Conservation (phyloP, 345 rosid genomes). For the Rhizophora mangle region DNA sequence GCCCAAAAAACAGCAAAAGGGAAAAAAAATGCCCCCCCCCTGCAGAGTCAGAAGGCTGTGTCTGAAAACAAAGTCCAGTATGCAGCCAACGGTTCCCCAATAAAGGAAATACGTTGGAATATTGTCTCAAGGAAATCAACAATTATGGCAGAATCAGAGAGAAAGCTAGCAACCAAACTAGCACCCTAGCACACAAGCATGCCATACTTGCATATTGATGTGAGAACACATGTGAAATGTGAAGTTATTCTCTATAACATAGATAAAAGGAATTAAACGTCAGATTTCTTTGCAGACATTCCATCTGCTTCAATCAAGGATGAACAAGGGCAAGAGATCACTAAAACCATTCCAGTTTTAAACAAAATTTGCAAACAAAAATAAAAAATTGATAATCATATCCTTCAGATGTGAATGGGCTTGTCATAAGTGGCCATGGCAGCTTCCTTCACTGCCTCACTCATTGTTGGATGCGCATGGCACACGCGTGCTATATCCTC, state of each 20-base stretch:
- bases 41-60: not conserved
- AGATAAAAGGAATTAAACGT: slow-evolving; percentile 7
- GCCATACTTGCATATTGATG: not conserved
- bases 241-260: slow-evolving; percentile 21
- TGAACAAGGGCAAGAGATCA: slow-evolving; percentile 8
- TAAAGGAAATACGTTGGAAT: not conserved
- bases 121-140: not conserved
- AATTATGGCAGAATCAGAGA: not conserved
- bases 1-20: too few species aligned
- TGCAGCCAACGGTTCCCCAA: too few species aligned
- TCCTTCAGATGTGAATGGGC: slow-evolving; percentile 79
- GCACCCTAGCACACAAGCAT: not conserved
- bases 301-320: slow-evolving; percentile 20
- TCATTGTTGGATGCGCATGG: slow-evolving; percentile 99
- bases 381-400: slow-evolving; percentile 4
- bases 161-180: not conserved
- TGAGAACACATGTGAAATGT: not conserved
- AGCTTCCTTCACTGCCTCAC: slow-evolving; percentile 99
- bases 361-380: slow-evolving; percentile 17
- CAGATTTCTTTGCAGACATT: slow-evolving; percentile 23
- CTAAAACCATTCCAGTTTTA: slow-evolving; percentile 12
- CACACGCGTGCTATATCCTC: slow-evolving; percentile 97
- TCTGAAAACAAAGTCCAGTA: not conserved
- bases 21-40: too few species aligned
- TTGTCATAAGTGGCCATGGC: slow-evolving; percentile 99